Percentiles rank a stretch among this genome's conserved stretches.
These are phyloP conservation scores for Furcasterigmium sp. DNA, from an alignment of 2,329 filamentous ascomycete genomes.

Conservation along the genomic window DNA sequence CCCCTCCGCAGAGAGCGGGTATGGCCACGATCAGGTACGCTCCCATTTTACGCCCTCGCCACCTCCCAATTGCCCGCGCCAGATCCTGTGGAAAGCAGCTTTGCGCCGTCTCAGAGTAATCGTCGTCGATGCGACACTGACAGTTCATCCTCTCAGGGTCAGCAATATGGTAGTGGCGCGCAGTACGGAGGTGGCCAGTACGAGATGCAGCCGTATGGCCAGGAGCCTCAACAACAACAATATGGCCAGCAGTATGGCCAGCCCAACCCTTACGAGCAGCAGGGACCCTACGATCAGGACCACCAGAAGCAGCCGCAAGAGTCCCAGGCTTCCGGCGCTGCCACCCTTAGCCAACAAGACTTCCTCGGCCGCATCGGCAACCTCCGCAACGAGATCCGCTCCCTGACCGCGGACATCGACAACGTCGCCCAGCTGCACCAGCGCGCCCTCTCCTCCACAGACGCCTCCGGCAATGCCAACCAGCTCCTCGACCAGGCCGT, in stretches of 20 bases:
- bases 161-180: constrained; percentile 20
- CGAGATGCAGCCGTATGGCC: constrained; percentile 49
- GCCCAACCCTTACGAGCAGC: constrained; percentile 14
- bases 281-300: constrained; percentile 14
- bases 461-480: constrained; percentile 41
- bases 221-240: constrained; percentile 18
- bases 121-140: neutral
- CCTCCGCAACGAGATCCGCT: constrained; percentile 62
- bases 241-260: constrained; percentile 7
- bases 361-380: constrained; percentile 64
- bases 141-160: neutral
- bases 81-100: neutral
- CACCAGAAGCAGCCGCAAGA: constrained; percentile 11
- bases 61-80: neutral
- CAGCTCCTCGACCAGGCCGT: constrained; percentile 65
- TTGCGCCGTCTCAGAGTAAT: constrained; percentile 1
- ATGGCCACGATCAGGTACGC: constrained; percentile 35
- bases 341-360: constrained; percentile 53
- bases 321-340: constrained; percentile 18
- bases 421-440: constrained; percentile 67
- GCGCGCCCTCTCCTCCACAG: constrained; percentile 62
- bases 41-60: neutral
- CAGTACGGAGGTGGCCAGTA: constrained; percentile 43
- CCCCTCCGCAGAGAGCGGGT: constrained; percentile 39
- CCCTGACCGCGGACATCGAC: constrained; percentile 61